A percentile compares a stretch with the other conserved stretches of the same genome.
These are phyloP conservation scores for Kwoniella europaea DNA, from an alignment of 768 basidiomycete genomes.

Conservation along the genomic window DNA sequence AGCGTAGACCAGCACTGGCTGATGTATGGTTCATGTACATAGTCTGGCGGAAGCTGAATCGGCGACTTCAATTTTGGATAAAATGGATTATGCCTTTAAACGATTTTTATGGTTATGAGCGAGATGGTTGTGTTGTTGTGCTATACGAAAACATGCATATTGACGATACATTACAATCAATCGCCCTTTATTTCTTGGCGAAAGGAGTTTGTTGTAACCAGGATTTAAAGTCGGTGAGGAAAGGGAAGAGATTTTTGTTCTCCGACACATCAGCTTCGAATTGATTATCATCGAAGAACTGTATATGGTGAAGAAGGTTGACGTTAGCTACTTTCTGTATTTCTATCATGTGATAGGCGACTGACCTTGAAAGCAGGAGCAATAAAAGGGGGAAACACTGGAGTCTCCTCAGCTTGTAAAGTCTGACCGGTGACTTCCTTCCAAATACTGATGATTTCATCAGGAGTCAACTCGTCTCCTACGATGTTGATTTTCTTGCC, in stretches of 20 bases:
- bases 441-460: constrained; percentile 18
- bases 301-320: not conserved
- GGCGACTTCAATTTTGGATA: constrained; percentile 83
- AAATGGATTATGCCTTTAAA: constrained; percentile 93
- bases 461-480: constrained; percentile 20
- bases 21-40: constrained; percentile 14
- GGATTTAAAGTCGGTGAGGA: constrained; percentile 6
- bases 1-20: not conserved
- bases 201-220: constrained; percentile 19
- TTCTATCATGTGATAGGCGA: not conserved
- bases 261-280: constrained; percentile 15
- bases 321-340: not conserved
- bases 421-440: constrained; percentile 20
- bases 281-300: constrained; percentile 21
- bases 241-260: constrained; percentile 15
- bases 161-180: not conserved
- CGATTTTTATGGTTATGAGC: constrained; percentile 76
- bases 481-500: constrained; percentile 23
- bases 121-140: not conserved
- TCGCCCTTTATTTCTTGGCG: constrained; percentile 9
- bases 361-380: constrained; percentile 19
- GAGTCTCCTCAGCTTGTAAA: constrained; percentile 7
- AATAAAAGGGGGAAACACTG: constrained; percentile 12
- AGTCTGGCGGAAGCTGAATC: constrained; percentile 82
- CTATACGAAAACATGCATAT: not conserved